phyloP scores from a whole-genome alignment of 2,329 filamentous ascomycete species.

The Xylariaceae sp. region DNA sequence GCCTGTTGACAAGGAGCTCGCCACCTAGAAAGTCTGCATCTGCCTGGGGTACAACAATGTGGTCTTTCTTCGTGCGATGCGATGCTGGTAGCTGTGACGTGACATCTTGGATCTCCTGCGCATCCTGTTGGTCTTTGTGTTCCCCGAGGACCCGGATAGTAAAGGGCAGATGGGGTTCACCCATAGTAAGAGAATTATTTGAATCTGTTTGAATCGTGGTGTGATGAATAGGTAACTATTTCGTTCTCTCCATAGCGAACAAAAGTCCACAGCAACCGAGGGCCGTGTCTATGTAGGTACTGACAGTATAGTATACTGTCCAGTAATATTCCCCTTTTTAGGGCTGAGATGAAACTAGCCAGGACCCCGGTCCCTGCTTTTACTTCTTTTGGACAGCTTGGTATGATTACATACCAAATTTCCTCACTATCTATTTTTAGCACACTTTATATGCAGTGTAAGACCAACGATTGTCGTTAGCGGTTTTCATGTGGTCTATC shows the following conservation, averaged over 20 bases:
- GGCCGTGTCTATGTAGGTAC: too few species aligned
- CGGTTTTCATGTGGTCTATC: too few species aligned
- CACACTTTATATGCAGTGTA: neutral
- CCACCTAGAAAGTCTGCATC: slow-evolving; percentile 35
- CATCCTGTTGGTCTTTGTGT: neutral
- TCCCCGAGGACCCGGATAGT: slow-evolving; percentile 14
- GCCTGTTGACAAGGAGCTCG: slow-evolving; percentile 43
- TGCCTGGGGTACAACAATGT: slow-evolving; percentile 37
- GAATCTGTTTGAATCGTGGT: neutral
- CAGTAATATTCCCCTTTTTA: slow-evolving; percentile 21
- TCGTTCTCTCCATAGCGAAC: too few species aligned
- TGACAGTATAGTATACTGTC: too few species aligned
- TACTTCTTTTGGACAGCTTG: slow-evolving; percentile 12
- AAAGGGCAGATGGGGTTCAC: slow-evolving; percentile 10
- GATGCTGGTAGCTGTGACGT: slow-evolving; percentile 40
- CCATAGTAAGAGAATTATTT: slow-evolving; percentile 4
- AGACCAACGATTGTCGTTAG: too few species aligned
- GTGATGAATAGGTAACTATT: too few species aligned
- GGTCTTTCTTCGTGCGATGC: slow-evolving; percentile 38
- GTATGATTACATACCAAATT: neutral
- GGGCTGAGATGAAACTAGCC: slow-evolving; percentile 20
- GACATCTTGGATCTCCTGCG: neutral
- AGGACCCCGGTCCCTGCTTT: neutral
- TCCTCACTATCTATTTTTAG: slow-evolving; percentile 27
- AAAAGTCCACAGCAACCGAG: too few species aligned